Conservation (phyloP, 257 asterid species). For the Asclepias syriaca region DNA sequence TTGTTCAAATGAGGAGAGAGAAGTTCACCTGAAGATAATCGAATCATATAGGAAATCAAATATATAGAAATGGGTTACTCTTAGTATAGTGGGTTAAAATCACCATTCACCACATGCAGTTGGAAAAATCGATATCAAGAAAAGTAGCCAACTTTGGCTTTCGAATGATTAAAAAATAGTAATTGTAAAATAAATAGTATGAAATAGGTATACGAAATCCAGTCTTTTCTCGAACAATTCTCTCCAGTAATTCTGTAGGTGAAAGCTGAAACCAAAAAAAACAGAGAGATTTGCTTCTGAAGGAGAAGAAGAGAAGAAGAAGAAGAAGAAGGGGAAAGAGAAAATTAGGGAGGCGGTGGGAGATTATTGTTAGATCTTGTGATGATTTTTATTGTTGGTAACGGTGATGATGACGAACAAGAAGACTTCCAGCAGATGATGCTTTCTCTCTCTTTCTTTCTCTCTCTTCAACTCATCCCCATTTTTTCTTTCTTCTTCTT, state of each 20-base stretch:
- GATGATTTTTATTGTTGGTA: not conserved
- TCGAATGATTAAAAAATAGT: not conserved
- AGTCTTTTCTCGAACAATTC: not conserved
- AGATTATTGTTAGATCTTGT: slow-evolving; percentile 5
- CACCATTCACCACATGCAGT: slow-evolving; percentile 19
- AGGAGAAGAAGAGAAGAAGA: too few species aligned
- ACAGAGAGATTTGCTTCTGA: too few species aligned
- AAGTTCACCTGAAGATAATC: slow-evolving; percentile 39
- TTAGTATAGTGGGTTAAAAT: slow-evolving; percentile 14
- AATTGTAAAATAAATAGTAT: not conserved
- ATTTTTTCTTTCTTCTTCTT: too few species aligned
- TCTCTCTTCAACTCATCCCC: not conserved
- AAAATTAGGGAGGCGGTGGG: not conserved
- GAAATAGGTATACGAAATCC: slow-evolving; percentile 19
- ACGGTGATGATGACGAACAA: slow-evolving; percentile 3
- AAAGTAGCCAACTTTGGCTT: slow-evolving; percentile 2
- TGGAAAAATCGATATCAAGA: not conserved
- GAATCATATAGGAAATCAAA: slow-evolving; percentile 22
- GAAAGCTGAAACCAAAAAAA: not conserved
- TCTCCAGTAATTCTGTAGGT: too few species aligned
- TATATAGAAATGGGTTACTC: slow-evolving; percentile 35
- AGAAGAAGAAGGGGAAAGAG: not conserved
- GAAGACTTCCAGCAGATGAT: not conserved
- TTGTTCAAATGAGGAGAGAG: slow-evolving; percentile 22
- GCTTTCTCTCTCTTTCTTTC: not conserved